phyloP scores from a whole-genome alignment of 2,329 filamentous ascomycete genomes.

The Stagonosporopsis cucurbitacearum region DNA sequence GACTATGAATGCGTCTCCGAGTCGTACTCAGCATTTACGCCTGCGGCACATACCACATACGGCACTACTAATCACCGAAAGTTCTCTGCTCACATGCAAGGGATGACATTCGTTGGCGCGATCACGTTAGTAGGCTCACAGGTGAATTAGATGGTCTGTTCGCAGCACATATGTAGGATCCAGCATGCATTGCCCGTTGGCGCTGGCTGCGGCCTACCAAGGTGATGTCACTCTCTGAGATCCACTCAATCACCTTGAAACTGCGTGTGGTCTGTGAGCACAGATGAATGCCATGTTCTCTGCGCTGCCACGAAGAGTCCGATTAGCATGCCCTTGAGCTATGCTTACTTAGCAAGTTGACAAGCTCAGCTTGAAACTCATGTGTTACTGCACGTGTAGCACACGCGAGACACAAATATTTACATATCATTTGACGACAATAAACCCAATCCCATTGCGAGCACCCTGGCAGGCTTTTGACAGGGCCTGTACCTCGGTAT shows the following conservation, averaged over 20 bases:
- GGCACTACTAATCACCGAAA: conserved; percentile 16
- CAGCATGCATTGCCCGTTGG: background rate
- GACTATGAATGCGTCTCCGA: background rate
- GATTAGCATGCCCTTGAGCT: conserved; percentile 1
- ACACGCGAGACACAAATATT: conserved; percentile 39
- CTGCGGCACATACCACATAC: conserved; percentile 18
- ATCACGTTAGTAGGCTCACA: background rate
- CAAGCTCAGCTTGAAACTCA: conserved; percentile 29
- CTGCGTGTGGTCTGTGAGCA: background rate
- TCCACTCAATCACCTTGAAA: background rate
- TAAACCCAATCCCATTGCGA: conserved; percentile 64
- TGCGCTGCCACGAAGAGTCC: background rate
- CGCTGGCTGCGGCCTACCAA: background rate
- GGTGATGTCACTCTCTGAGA: background rate
- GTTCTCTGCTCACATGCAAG: conserved; percentile 19
- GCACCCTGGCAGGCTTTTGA: conserved; percentile 63
- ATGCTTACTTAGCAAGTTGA: conserved; percentile 24
- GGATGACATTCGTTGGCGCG: conserved; percentile 16
- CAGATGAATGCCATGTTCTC: background rate
- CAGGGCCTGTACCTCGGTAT: conserved; percentile 66
- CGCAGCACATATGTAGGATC: background rate
- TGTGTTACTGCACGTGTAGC: conserved; percentile 35
- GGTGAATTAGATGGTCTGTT: background rate
- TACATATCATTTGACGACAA: conserved; percentile 61
- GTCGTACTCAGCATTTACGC: conserved; percentile 15